Percentiles rank a stretch among this genome's conserved stretches.
Conservation (phyloP, 2,329 filamentous ascomycete genomes). For the Fusarium tanahbumbuense region DNA sequence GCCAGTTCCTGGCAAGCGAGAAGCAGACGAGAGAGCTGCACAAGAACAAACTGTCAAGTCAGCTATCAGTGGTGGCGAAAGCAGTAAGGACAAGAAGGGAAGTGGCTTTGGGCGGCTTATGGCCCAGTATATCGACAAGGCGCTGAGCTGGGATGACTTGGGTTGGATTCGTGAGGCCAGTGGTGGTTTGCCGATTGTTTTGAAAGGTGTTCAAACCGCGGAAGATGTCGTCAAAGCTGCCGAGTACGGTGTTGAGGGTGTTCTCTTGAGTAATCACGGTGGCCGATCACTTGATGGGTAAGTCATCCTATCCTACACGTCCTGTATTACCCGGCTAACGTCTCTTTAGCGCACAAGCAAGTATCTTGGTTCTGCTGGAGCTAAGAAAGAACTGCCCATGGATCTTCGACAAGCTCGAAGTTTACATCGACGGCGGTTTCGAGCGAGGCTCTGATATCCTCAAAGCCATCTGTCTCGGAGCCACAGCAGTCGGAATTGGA, state of each 20-base stretch:
- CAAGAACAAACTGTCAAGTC: conserved; percentile 58
- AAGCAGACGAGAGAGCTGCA: conserved; percentile 65
- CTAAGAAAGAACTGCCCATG: conserved; percentile 61
- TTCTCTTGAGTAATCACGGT: conserved; percentile 69
- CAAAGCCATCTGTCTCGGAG: conserved; percentile 64
- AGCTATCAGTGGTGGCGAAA: conserved; percentile 55
- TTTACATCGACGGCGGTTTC: conserved; percentile 66
- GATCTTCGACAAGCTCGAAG: conserved; percentile 61
- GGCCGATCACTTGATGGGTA: conserved; percentile 66
- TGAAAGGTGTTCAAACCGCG: conserved; percentile 68
- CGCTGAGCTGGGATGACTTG: conserved; percentile 64
- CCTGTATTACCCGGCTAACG: neutral
- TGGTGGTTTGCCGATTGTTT: conserved; percentile 60
- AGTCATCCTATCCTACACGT: neutral
- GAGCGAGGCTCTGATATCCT: conserved; percentile 65
- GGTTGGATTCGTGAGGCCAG: conserved; percentile 61
- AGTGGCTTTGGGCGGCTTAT: conserved; percentile 66
- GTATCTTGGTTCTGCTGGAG: conserved; percentile 63
- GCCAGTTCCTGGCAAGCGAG: conserved; percentile 66
- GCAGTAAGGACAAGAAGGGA: conserved; percentile 63
- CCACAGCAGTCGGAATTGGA: conserved; percentile 65
- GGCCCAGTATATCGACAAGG: conserved; percentile 63
- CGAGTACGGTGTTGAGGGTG: conserved; percentile 62
- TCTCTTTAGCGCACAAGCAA: conserved; percentile 51
- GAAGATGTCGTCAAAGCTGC: conserved; percentile 64